These are phyloP conservation scores for Penicillium crustosum DNA, from an alignment of 2,329 filamentous ascomycete species.

Conservation along the genomic window DNA sequence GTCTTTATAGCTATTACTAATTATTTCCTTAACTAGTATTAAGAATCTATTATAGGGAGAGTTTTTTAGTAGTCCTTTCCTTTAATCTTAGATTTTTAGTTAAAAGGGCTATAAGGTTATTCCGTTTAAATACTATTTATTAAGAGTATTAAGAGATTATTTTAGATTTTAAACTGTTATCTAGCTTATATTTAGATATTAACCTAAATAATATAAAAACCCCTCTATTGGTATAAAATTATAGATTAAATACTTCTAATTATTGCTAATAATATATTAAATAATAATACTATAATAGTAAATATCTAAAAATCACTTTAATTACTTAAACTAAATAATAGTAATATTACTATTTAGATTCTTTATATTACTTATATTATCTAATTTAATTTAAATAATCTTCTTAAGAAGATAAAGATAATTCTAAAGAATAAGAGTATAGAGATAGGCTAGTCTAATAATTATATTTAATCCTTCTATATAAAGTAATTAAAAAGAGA, in stretches of 20 bases:
- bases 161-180: not conserved
- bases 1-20: not conserved
- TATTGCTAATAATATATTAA: not conserved
- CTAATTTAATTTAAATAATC: not conserved
- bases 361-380: not conserved
- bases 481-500: not conserved
- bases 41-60: too few relatives aligned
- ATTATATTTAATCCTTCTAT: not conserved
- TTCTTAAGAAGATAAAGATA: not conserved
- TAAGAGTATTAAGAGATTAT: not conserved
- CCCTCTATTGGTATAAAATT: not conserved
- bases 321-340: not conserved
- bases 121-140: too few relatives aligned
- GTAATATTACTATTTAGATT: not conserved
- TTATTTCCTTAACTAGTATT: not conserved
- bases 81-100: too few relatives aligned
- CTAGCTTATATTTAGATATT: not conserved
- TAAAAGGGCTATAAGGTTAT: too few relatives aligned
- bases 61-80: too few relatives aligned
- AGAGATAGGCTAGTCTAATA: not conserved
- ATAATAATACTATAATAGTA: not conserved
- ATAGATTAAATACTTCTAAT: not conserved
- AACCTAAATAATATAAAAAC: not conserved
- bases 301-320: not conserved
- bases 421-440: not conserved